Evolutionary conservation across 306 rosid species (phyloP), one percentile per base, ranked within the genome.

Genomic region (Fragaria ananassa): DNA sequence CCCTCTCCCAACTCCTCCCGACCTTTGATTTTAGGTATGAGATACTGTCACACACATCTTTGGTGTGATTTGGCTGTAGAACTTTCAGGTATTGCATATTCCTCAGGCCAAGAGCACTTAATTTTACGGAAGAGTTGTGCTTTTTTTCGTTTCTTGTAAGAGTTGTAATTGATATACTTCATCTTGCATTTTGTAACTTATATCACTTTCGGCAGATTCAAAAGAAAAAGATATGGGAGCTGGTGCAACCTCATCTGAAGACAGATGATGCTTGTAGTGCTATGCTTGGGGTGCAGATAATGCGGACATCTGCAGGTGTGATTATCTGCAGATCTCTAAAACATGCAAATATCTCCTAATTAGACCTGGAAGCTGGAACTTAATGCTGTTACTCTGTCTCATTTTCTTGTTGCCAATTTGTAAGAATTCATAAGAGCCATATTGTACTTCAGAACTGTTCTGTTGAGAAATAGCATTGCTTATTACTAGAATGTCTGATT

Each of bases 221-320:
- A 72, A 92, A 92, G 90, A 89, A 86, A 78, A 92, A 88, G 87
- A 82, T 83, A 46, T 92, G 97, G 97, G 97, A 92, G 69, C 61
- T 47, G 51, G 93, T 92, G 70, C 95, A 92, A 66, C 96, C 91
- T 75, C 91, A 92, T 82, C 88, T 92, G 4, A 89, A 81, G 88
- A 89, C 93, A 1, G 88, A 89, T 74, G 86, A 14, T 76, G 87
- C 89, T 15, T 82, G 90, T 74, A 65, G 78, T 29, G 97, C 91
- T 6, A 78, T 76, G 87, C 89, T 92, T 63, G 93, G 88, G 63
- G 80, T 41, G 76, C 84, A 88, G 77, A 82, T 79, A 25, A 88
- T 92, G 97, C 86, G 80, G 69, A 85, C 96, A 54, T 85, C 91
- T 82, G 87, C 76, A 1, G 97, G 97, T 67, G 66, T 63, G 34